Evolutionary conservation across 1,284 basidiomycete species (phyloP), one percentile per base, ranked within the genome.

Genomic region (Mycosarcoma mackinlayi): DNA sequence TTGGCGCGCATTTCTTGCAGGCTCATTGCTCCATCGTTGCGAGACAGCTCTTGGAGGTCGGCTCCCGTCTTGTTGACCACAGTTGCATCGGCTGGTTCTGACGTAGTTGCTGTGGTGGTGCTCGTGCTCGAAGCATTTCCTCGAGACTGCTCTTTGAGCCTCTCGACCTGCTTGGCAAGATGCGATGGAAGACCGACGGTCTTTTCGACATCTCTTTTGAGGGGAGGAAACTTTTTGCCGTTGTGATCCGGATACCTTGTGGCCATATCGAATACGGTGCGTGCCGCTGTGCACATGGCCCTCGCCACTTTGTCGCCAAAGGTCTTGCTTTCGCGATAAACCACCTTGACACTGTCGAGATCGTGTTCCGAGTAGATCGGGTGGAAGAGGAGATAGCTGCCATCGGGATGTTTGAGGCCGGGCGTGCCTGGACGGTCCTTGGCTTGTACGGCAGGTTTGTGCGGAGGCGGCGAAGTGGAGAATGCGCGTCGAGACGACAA

Each of bases 311-410:
- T 91, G 83, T 97, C 94, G 10, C 87, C 84, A 1, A 90, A 44
- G 0, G 88, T 91, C 69, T 87, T 87, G 11, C 89, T 86, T 28
- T 89, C 85, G 42, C 86, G 87, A 65, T 90, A 88, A 13, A 94
- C 85, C 25, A 95, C 88, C 87, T 93, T 85, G 39, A 93, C 90
- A 10, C 89, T 86, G 64, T 88, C 90, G 66, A 96, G 84, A 82
- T 97, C 94, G 31, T 51, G 38, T 23, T 66, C 59, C 21, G 68
- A 66, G 47, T 72, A 72, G 58, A 72, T 62, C 18, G 68, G 68
- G 44, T 72, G 68, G 52, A 72, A 72, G 35, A 72, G 59, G 21
- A 73, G 71, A 40, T 73, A 69, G 48, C 62, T 59, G 3, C 63
- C 56, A 23, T 54, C 47, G 2, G 66, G 68, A 37, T 72, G 68